phyloP scores from a whole-genome alignment of 208 protist genomes.

The Vickermania ingenoplastis region DNA sequence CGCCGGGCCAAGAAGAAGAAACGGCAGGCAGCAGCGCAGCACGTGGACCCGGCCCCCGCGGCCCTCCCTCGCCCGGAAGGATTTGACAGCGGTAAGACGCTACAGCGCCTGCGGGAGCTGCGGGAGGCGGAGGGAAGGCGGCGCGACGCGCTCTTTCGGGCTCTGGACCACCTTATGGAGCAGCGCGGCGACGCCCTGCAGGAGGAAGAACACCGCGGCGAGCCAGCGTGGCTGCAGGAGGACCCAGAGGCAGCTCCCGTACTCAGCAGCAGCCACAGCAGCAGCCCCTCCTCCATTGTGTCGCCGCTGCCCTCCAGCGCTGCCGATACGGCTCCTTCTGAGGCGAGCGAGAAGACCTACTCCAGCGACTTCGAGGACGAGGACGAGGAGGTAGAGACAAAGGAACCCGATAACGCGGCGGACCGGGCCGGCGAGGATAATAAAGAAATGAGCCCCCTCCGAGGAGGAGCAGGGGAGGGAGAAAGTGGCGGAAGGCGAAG shows the following conservation, averaged over 20 bases:
- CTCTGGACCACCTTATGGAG: not conserved
- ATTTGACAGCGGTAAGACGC: conserved; percentile 4
- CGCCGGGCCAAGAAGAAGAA: not conserved
- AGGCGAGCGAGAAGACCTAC: not conserved
- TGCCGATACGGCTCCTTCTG: not conserved
- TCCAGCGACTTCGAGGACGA: not conserved
- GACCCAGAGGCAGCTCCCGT: not conserved
- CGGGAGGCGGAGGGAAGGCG: not conserved
- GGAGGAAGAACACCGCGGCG: not conserved
- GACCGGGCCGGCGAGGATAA: too few species aligned
- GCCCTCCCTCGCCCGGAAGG: not conserved
- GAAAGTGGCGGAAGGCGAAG: too few species aligned
- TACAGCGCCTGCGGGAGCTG: not conserved
- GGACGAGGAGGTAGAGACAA: not conserved
- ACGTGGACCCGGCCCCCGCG: not conserved
- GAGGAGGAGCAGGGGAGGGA: too few species aligned
- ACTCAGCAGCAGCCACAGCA: not conserved
- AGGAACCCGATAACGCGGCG: too few species aligned
- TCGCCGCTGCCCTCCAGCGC: not conserved
- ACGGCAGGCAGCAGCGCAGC: not conserved
- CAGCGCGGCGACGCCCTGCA: not conserved
- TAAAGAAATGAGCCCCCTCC: too few species aligned
- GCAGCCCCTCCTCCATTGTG: not conserved
- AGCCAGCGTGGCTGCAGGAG: conserved; percentile 17
- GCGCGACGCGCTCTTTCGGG: not conserved